phyloP scores from a whole-genome alignment of 306 rosid genomes.

The cucumber (Cucumis sativus) region Cucumber_9930_V3 NC_026657.2:30001001-30001500 shows the following conservation, averaged over 20 bases:
- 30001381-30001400: neutral
- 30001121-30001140: constrained; percentile 40
- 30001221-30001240: neutral
- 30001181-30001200: constrained; percentile 49
- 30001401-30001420: constrained; percentile 1
- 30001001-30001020: neutral
- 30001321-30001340: constrained; percentile 86
- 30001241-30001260: constrained; percentile 1
- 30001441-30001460: neutral
- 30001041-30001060: neutral
- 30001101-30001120: constrained; percentile 15
- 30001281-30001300: constrained; percentile 40
- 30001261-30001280: neutral
- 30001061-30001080: neutral
- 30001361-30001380: constrained; percentile 2
- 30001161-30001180: constrained; percentile 67
- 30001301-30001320: constrained; percentile 69
- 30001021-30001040: neutral
- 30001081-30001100: constrained; percentile 13
- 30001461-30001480: constrained; percentile 55
- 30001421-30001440: neutral
- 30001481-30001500: constrained; percentile 46
- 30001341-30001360: constrained; percentile 39
- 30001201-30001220: neutral
- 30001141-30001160: constrained; percentile 43